phyloP scores from a whole-genome alignment of 2,329 filamentous ascomycete genomes.

The Penicillium sp. region DNA sequence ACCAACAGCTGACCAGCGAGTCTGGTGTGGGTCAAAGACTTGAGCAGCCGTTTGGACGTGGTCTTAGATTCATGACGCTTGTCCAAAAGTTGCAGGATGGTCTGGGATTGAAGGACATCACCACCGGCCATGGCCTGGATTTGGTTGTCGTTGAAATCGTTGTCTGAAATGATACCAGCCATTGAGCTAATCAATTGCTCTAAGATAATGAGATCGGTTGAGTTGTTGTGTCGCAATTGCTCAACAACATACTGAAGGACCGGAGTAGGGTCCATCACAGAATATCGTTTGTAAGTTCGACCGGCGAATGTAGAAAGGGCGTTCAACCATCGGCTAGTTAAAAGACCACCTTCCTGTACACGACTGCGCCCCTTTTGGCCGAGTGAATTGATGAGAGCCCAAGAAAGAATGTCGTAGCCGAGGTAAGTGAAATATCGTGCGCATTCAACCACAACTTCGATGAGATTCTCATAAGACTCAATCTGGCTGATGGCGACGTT shows the following conservation, averaged over 20 bases:
- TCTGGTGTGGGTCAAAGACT: constrained; percentile 72
- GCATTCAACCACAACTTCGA: constrained; percentile 91
- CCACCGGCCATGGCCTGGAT: constrained; percentile 86
- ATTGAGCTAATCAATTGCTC: constrained; percentile 88
- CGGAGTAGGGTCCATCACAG: constrained; percentile 77
- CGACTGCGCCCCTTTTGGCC: constrained; percentile 58
- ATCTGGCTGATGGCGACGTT: constrained; percentile 85
- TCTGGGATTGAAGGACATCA: constrained; percentile 73
- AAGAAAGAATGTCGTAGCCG: constrained; percentile 89
- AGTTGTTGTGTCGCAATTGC: constrained; percentile 77
- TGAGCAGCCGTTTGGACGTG: constrained; percentile 76
- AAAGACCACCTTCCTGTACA: constrained; percentile 64
- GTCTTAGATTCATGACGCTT: constrained; percentile 72
- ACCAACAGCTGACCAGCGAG: constrained; percentile 82
- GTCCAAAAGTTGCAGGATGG: constrained; percentile 76
- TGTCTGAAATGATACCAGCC: constrained; percentile 85
- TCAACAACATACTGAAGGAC: constrained; percentile 86
- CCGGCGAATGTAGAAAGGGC: constrained; percentile 89
- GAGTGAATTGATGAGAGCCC: constrained; percentile 78
- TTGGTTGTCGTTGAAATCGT: constrained; percentile 85
- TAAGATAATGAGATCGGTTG: constrained; percentile 86
- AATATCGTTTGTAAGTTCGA: constrained; percentile 82
- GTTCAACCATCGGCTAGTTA: constrained; percentile 89
- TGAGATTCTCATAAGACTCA: constrained; percentile 91
- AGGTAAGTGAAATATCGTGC: constrained; percentile 90